A percentile compares a stretch with the other conserved stretches of the same genome.
These are phyloP conservation scores for Chlorella variabilis DNA, from an alignment of 163 green algal genomes.

Conservation along the genomic window DNA sequence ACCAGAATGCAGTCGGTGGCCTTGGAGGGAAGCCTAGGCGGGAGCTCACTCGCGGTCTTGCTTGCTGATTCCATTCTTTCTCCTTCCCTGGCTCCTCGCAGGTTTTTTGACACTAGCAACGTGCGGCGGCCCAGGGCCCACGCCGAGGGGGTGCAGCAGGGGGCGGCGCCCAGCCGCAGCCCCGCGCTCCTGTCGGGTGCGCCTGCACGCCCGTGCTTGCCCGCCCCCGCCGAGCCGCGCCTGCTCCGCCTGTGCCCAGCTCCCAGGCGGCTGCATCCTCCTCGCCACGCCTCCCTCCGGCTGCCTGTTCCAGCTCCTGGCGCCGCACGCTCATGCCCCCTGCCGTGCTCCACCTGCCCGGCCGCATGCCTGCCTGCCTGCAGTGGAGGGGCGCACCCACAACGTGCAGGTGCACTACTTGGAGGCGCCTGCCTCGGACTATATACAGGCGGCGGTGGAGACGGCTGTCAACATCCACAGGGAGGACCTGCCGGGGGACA, in stretches of 20 bases:
- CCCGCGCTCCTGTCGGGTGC: conserved; percentile 52
- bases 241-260: not conserved
- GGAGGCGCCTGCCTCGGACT: conserved; percentile 77
- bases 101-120: conserved; percentile 74
- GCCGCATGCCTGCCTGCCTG: too few species aligned
- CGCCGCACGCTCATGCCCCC: too few species aligned
- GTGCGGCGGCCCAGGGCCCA: conserved; percentile 58
- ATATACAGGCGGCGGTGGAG: conserved; percentile 80
- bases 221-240: too few species aligned
- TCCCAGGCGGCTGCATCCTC: not conserved
- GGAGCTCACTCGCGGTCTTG: too few species aligned
- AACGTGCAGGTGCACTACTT: conserved; percentile 92
- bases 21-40: too few species aligned
- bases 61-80: too few species aligned
- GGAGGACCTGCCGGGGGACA: conserved; percentile 85
- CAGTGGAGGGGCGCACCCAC: conserved; percentile 74
- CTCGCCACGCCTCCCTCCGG: not conserved
- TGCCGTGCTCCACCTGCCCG: not conserved
- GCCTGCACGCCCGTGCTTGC: not conserved
- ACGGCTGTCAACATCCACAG: conserved; percentile 83
- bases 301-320: too few species aligned
- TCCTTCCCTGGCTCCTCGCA: not conserved
- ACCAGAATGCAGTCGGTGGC: too few species aligned
- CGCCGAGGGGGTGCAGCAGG: conserved; percentile 62
- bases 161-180: conserved; percentile 45